phyloP scores from a whole-genome alignment of 2,329 filamentous ascomycete species.

The Chaetothyriales sp. region DNA sequence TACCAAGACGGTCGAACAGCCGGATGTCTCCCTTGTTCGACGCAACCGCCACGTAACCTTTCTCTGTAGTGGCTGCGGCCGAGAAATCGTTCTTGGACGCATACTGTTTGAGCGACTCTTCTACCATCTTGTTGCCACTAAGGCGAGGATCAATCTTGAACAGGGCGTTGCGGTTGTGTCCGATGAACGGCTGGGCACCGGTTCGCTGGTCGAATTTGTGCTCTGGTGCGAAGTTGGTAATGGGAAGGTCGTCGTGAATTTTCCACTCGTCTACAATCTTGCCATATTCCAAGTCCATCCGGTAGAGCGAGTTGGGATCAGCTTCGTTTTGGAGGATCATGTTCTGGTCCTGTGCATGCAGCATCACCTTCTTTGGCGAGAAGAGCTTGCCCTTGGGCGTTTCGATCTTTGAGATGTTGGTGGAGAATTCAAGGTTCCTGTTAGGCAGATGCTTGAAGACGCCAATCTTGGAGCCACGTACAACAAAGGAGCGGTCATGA shows the following conservation, averaged over 20 bases:
- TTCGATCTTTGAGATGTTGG: slow-evolving; percentile 90
- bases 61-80: slow-evolving; percentile 80
- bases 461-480: slow-evolving; percentile 92
- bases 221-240: slow-evolving; percentile 82
- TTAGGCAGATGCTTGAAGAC: slow-evolving; percentile 94
- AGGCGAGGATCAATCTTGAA: slow-evolving; percentile 89
- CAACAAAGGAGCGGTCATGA: slow-evolving; percentile 90
- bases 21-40: slow-evolving; percentile 97
- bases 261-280: slow-evolving; percentile 99
- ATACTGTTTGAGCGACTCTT: slow-evolving; percentile 88
- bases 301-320: slow-evolving; percentile 81
- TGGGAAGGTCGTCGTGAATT: slow-evolving; percentile 86
- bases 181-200: slow-evolving; percentile 83
- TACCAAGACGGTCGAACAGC: slow-evolving; percentile 87
- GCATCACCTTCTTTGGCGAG: slow-evolving; percentile 91
- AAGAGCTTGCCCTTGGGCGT: slow-evolving; percentile 77
- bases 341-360: slow-evolving; percentile 78
- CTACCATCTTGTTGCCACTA: slow-evolving; percentile 79
- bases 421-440: slow-evolving; percentile 88
- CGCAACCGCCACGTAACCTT: slow-evolving; percentile 91
- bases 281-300: slow-evolving; percentile 95
- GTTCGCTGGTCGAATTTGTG: slow-evolving; percentile 98
- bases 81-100: slow-evolving; percentile 95
- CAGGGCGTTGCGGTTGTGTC: slow-evolving; percentile 79
- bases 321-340: slow-evolving; percentile 72